These are phyloP conservation scores for Trichoderma asperellum DNA, from an alignment of 2,329 filamentous ascomycete species.

Conservation along the genomic window DNA sequence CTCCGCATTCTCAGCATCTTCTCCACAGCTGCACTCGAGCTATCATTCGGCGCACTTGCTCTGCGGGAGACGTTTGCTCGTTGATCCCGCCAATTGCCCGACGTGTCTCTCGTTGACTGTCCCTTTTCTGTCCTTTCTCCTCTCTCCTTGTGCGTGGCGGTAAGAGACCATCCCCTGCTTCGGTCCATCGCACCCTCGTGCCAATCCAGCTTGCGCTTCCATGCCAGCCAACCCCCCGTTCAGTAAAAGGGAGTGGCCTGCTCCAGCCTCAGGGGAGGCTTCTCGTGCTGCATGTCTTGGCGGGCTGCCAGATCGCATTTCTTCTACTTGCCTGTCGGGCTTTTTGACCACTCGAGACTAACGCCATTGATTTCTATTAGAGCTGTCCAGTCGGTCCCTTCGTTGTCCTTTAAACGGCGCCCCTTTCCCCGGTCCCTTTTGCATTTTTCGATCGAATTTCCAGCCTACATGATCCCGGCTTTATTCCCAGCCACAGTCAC, in stretches of 20 bases:
- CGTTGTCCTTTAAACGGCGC: conserved; percentile 51
- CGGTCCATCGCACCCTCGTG: conserved; percentile 29
- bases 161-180: conserved; percentile 50
- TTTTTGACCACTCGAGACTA: conserved; percentile 35
- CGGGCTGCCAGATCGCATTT: conserved; percentile 26
- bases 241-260: conserved; percentile 38
- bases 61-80: conserved; percentile 68
- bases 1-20: conserved; percentile 42
- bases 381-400: conserved; percentile 48
- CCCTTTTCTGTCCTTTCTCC: conserved; percentile 41
- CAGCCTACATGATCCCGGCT: conserved; percentile 50
- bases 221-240: conserved; percentile 37
- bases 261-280: conserved; percentile 30
- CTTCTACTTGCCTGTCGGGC: conserved; percentile 34
- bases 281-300: conserved; percentile 29
- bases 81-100: conserved; percentile 60
- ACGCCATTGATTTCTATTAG: conserved; percentile 42
- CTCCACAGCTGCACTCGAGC: conserved; percentile 50
- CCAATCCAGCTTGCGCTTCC: conserved; percentile 31
- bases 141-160: conserved; percentile 50
- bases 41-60: conserved; percentile 48
- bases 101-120: conserved; percentile 41
- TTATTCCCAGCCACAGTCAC: conserved; percentile 58
- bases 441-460: conserved; percentile 28
- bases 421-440: conserved; percentile 50